phyloP scores from a whole-genome alignment of 768 basidiomycete species.

The Tephrocybe sp. region DNA sequence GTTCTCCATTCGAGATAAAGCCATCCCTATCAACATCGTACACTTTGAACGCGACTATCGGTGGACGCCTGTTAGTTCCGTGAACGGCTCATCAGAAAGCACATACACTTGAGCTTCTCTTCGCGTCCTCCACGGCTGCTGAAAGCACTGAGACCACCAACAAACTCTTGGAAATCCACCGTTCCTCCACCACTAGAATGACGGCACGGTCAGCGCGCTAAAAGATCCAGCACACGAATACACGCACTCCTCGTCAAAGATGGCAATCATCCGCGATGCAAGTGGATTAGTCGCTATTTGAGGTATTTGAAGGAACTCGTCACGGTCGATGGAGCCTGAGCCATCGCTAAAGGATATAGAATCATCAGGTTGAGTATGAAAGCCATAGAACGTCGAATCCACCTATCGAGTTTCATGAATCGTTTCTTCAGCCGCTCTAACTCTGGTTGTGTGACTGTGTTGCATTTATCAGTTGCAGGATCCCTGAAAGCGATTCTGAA shows the following conservation, averaged over 20 bases:
- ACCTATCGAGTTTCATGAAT: constrained; percentile 99
- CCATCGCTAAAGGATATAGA: constrained; percentile 63
- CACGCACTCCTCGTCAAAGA: constrained; percentile 98
- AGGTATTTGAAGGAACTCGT: constrained; percentile 98
- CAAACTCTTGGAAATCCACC: constrained; percentile 99
- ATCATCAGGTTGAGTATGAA: background rate
- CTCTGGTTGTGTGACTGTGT: constrained; percentile 88
- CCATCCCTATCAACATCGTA: constrained; percentile 99
- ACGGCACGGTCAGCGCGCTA: constrained; percentile 4
- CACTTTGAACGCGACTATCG: constrained; percentile 96
- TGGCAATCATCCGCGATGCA: constrained; percentile 97
- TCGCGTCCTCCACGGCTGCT: constrained; percentile 95
- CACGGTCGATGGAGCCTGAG: constrained; percentile 96
- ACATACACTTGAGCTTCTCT: constrained; percentile 92
- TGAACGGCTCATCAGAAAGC: background rate
- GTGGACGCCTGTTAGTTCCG: constrained; percentile 1
- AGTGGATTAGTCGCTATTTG: constrained; percentile 98
- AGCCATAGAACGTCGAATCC: background rate
- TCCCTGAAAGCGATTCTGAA: background rate
- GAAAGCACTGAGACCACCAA: constrained; percentile 96
- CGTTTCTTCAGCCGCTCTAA: constrained; percentile 96
- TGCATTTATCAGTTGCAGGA: constrained; percentile 7
- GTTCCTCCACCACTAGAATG: constrained; percentile 86
- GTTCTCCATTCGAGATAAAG: constrained; percentile 96
- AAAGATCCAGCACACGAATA: background rate